phyloP scores from a whole-genome alignment of 129 eudicot species.

The Tagetes patula region DNA sequence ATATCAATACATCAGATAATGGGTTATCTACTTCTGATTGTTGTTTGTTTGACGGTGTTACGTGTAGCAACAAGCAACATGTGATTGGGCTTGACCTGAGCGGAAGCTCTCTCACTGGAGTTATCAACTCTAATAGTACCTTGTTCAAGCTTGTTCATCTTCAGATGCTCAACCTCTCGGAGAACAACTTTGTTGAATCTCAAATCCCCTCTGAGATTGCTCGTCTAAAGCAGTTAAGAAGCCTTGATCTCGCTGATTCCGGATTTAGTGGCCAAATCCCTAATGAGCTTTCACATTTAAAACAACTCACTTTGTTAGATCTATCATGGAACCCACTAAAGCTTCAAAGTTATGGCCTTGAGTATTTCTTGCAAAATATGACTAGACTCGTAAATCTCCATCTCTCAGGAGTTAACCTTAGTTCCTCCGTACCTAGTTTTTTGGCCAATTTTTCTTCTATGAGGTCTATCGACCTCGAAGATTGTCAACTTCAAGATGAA shows the following conservation, averaged over 20 bases:
- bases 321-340: conserved; percentile 13
- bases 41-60: conserved; percentile 27
- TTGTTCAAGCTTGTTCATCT: conserved; percentile 30
- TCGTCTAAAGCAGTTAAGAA: neutral
- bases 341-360: neutral
- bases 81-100: conserved; percentile 35
- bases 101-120: conserved; percentile 19
- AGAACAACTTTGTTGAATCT: conserved; percentile 25
- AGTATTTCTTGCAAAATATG: conserved; percentile 14
- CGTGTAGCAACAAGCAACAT: conserved; percentile 4
- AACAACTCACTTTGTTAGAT: conserved; percentile 24
- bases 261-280: conserved; percentile 37
- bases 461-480: neutral
- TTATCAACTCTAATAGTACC: conserved; percentile 19
- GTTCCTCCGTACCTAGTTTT: conserved; percentile 23
- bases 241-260: conserved; percentile 21
- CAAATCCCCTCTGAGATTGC: conserved; percentile 22
- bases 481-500: conserved; percentile 19
- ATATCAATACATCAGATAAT: neutral
- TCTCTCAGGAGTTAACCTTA: conserved; percentile 25
- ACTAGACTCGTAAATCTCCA: conserved; percentile 28
- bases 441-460: conserved; percentile 30
- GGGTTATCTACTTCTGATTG: conserved; percentile 20
- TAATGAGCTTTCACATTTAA: conserved; percentile 17
- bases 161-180: conserved; percentile 25